These are phyloP conservation scores for Komagataella pastoris DNA, from an alignment of 805 yeast genomes.

Conservation along the genomic window DNA sequence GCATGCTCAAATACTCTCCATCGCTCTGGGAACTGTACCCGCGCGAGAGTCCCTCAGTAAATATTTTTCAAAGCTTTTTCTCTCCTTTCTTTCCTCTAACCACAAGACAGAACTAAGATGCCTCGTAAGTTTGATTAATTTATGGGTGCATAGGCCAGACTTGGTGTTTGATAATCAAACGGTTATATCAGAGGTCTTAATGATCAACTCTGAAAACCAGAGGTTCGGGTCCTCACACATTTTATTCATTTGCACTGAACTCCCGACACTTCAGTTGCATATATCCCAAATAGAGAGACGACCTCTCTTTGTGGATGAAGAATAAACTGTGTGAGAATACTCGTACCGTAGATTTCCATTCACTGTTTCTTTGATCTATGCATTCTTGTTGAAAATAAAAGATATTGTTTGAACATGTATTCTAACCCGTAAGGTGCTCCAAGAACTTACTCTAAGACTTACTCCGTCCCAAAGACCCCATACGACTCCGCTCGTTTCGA, in stretches of 20 bases:
- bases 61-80: background rate
- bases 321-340: background rate
- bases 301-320: background rate
- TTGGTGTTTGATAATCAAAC: background rate
- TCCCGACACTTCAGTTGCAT: slow-evolving; percentile 81
- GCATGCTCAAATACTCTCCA: background rate
- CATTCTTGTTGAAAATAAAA: background rate
- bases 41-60: background rate
- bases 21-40: background rate
- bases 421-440: slow-evolving; percentile 64
- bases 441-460: slow-evolving; percentile 98
- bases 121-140: slow-evolving; percentile 38
- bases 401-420: background rate
- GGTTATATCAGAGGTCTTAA: background rate
- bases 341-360: background rate
- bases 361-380: background rate
- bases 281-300: slow-evolving; percentile 2
- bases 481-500: slow-evolving; percentile 99
- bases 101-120: slow-evolving; percentile 27
- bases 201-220: slow-evolving; percentile 12
- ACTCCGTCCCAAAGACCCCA: slow-evolving; percentile 98
- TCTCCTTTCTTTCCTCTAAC: background rate
- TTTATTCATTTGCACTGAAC: slow-evolving; percentile 42
- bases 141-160: background rate
- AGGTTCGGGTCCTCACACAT: slow-evolving; percentile 64